These are phyloP conservation scores for Pseudonitzschia multiseries DNA, from an alignment of 108 stramenopile species.

Conservation along the genomic window DNA sequence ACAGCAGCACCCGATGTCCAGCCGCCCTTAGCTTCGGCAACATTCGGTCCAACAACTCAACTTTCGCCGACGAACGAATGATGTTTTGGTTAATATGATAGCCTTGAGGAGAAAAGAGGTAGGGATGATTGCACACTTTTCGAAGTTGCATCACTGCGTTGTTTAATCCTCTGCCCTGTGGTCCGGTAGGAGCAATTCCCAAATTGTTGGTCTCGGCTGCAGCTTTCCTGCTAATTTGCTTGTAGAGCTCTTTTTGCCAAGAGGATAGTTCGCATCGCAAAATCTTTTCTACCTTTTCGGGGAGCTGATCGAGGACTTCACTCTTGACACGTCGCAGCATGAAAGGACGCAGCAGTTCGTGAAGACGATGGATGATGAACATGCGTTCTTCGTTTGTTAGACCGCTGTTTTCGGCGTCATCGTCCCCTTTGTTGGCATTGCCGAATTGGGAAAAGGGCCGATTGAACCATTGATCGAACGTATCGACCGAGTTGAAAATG, in stretches of 20 bases:
- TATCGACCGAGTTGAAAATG: constrained; percentile 71
- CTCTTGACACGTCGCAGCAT: constrained; percentile 92
- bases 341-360: constrained; percentile 89
- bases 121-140: constrained; percentile 93
- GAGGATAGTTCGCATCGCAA: constrained; percentile 81
- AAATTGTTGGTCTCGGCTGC: constrained; percentile 58
- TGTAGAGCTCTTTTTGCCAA: constrained; percentile 89
- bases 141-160: constrained; percentile 93
- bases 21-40: constrained; percentile 85
- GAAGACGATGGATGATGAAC: constrained; percentile 90
- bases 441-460: constrained; percentile 85
- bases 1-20: constrained; percentile 94
- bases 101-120: constrained; percentile 77
- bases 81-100: constrained; percentile 79
- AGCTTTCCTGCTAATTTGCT: constrained; percentile 75
- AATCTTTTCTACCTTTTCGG: constrained; percentile 91
- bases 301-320: constrained; percentile 81
- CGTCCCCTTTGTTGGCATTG: constrained; percentile 22
- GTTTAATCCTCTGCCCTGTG: constrained; percentile 66
- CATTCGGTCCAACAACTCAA: constrained; percentile 91
- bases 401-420: constrained; percentile 50
- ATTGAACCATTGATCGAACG: constrained; percentile 91
- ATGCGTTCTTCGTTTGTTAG: constrained; percentile 86
- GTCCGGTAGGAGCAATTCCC: constrained; percentile 8
- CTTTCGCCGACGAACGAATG: constrained; percentile 87